Percentiles rank a stretch among this genome's conserved stretches.
These are phyloP conservation scores for Suillus plorans DNA, from an alignment of 768 basidiomycete genomes.

Conservation along the genomic window DNA sequence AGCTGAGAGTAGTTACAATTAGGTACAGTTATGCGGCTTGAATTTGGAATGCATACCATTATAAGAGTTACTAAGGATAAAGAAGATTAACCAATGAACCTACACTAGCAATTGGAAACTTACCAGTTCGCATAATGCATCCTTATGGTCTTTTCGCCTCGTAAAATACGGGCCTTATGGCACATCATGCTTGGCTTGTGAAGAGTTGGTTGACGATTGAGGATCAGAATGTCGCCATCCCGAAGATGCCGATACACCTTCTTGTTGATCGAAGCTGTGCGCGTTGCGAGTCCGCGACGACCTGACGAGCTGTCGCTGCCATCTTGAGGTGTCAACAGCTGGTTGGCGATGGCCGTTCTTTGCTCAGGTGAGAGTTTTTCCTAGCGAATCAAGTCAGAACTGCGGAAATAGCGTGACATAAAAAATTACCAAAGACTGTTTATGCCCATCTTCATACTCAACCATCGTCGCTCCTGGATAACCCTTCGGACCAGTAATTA, in stretches of 20 bases:
- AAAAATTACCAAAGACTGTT: constrained; percentile 69
- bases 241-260: constrained; percentile 95
- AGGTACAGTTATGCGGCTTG: constrained; percentile 12
- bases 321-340: constrained; percentile 88
- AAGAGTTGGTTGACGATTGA: constrained; percentile 97
- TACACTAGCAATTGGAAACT: constrained; percentile 25
- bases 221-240: constrained; percentile 92
- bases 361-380: constrained; percentile 86
- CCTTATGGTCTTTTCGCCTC: constrained; percentile 97
- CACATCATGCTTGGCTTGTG: constrained; percentile 99
- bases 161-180: constrained; percentile 86
- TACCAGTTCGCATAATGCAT: constrained; percentile 99
- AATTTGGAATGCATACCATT: constrained; percentile 60
- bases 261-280: constrained; percentile 84
- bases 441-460: constrained; percentile 91
- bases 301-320: constrained; percentile 43
- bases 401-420: neutral
- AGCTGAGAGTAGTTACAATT: constrained; percentile 40
- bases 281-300: constrained; percentile 64
- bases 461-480: constrained; percentile 95
- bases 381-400: constrained; percentile 38
- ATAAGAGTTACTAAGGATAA: constrained; percentile 80
- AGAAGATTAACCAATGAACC: constrained; percentile 15
- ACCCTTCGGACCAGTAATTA: constrained; percentile 84
- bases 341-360: constrained; percentile 93